phyloP scores from a whole-genome alignment of 2,329 filamentous ascomycete species.

The Pseudopithomyces chartarum region DNA sequence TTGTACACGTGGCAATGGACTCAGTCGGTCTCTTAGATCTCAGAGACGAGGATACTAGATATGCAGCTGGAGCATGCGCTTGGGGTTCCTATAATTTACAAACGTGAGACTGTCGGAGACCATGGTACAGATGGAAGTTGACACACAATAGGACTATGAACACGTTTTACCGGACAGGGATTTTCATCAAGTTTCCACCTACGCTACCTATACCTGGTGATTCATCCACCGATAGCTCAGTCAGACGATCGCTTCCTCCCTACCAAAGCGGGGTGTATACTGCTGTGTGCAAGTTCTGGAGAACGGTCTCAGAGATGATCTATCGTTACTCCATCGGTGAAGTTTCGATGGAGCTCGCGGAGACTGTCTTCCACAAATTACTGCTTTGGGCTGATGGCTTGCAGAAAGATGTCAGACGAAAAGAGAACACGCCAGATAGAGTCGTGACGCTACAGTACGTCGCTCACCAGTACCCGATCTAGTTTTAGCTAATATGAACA shows the following conservation, averaged over 20 bases:
- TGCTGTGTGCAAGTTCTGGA: background rate
- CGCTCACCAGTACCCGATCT: background rate
- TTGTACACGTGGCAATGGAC: background rate
- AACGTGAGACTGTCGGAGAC: background rate
- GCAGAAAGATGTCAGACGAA: no score
- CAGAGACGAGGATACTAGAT: background rate
- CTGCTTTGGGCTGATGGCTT: no score
- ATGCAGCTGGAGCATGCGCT: background rate
- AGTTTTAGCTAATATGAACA: background rate
- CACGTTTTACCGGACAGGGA: no score
- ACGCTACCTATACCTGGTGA: background rate
- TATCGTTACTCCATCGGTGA: background rate
- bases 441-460: no score
- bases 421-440: no score
- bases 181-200: background rate
- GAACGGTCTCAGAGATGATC: background rate
- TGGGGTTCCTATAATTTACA: conserved; percentile 2
- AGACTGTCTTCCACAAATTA: no score
- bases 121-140: no score
- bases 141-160: no score
- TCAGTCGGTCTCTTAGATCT: background rate
- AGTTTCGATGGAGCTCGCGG: no score
- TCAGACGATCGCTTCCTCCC: background rate
- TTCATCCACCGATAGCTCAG: background rate
- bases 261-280: background rate